Conservation (phyloP, 768 basidiomycete species). For the Tephrocybe sp. region DNA sequence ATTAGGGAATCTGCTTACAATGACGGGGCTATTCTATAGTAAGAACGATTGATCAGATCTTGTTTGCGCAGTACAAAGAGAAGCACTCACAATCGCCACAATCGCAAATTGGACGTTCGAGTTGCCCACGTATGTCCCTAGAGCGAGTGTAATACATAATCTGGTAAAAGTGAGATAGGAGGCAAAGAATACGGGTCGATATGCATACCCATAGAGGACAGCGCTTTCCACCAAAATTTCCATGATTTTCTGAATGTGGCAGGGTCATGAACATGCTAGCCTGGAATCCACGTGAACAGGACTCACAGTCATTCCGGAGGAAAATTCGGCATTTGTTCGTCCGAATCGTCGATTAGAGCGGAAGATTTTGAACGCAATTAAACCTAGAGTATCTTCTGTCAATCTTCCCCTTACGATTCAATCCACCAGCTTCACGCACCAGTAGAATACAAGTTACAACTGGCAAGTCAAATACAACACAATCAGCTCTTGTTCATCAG, state of each 20-base stretch:
- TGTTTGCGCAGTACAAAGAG: neutral
- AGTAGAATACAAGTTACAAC: constrained; percentile 21
- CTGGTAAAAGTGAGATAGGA: neutral
- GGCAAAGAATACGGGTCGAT: neutral
- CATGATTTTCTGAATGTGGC: constrained; percentile 18
- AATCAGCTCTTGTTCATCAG: neutral
- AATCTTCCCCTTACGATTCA: neutral
- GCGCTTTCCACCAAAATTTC: constrained; percentile 23
- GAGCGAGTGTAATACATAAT: constrained; percentile 14
- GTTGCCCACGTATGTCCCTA: constrained; percentile 16
- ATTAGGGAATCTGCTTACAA: constrained; percentile 13
- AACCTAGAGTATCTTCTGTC: constrained; percentile 6
- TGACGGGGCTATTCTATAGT: constrained; percentile 18
- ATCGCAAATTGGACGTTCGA: constrained; percentile 17
- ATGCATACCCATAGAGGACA: constrained; percentile 17
- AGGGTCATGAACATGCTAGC: neutral
- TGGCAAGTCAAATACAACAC: neutral
- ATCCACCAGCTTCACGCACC: constrained; percentile 3
- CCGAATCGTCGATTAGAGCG: constrained; percentile 12
- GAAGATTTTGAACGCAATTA: constrained; percentile 20
- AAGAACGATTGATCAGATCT: constrained; percentile 6
- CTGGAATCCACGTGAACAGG: neutral
- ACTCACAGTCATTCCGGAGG: constrained; percentile 9
- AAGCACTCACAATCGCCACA: constrained; percentile 17
- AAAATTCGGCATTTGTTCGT: neutral